Evolutionary conservation across 805 yeast species (phyloP), one percentile per base, ranked within the genome.

Genomic region (Wickerhamomyces sydowiorum): DNA sequence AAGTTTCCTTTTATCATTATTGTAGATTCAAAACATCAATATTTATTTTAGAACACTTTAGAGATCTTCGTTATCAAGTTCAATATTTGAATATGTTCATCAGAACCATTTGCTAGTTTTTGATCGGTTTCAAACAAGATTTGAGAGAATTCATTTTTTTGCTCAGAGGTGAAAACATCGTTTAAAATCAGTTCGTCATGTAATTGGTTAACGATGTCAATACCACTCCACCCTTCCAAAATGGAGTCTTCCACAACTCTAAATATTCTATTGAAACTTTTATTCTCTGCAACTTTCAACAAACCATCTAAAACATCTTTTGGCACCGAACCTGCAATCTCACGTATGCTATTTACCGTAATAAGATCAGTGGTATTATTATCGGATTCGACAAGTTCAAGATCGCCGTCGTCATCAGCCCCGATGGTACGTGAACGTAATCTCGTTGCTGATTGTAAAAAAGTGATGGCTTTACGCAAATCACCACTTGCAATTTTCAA

Each of bases 391-490:
- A 62, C 58, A 28, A 67, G 51, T 21, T 61, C 64, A 24, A 64
- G 59, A 2, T 62, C 63, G 12, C 65, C 58, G 23, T 67, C 71
- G 1, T 61, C 72, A 38, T 60, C 67, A 19, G 46, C 50, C 42
- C 42, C 28, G 22, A 35, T 34, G 4, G 36, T 25, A 7, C 45
- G 29, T 40, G 62, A 29, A 41, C 72, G 70, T 43, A 82, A 63
- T 49, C 77, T 81, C 28, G 88, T 75, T 10, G 95, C 85, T 29
- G 93, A 83, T 64, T 93, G 99, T 35, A 93, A 70, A 44, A 80
- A 75, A 2, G 97, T 93, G 50, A 93, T 90, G 8, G 96, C 96
- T 52, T 82, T 86, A 67, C 99, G 80, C 54, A 93, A 72, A 68
- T 93, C 99, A 44, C 99, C 99, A 41, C 73, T 75, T 17, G 96